Conservation (phyloP, 352 stramenopile genomes). For the Phytophthora hibernalis region DNA sequence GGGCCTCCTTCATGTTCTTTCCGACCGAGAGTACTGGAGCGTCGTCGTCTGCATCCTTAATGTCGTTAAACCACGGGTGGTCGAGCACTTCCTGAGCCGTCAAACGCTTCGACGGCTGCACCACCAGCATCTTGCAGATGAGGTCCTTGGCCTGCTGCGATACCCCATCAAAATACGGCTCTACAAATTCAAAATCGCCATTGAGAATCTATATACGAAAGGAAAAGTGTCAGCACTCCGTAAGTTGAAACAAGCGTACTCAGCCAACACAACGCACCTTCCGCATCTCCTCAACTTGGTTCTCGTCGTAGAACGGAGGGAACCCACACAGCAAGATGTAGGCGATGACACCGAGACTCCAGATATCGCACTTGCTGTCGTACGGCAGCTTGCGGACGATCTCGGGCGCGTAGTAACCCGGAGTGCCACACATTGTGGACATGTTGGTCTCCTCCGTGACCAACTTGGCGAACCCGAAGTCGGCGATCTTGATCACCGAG, state of each 20-base stretch:
- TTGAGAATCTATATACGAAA: constrained; percentile 60
- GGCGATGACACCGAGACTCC: constrained; percentile 91
- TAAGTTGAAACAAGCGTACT: background rate
- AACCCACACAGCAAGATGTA: constrained; percentile 97
- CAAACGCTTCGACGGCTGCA: constrained; percentile 87
- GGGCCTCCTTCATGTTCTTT: constrained; percentile 79
- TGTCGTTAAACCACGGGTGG: constrained; percentile 81
- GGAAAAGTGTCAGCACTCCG: background rate
- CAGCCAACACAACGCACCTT: constrained; percentile 43
- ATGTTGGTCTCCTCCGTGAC: constrained; percentile 85
- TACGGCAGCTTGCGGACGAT: constrained; percentile 96
- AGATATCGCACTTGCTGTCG: constrained; percentile 96
- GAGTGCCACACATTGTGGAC: constrained; percentile 92
- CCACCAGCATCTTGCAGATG: constrained; percentile 93
- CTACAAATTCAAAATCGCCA: constrained; percentile 92
- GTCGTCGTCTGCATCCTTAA: constrained; percentile 65
- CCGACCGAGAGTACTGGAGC: constrained; percentile 59
- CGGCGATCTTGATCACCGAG: constrained; percentile 94
- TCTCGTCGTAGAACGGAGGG: constrained; percentile 97
- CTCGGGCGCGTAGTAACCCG: constrained; percentile 97
- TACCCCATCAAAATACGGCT: constrained; percentile 92
- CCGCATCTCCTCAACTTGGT: constrained; percentile 85
- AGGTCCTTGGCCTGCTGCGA: constrained; percentile 93
- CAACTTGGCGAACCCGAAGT: constrained; percentile 91
- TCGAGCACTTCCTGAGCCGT: constrained; percentile 69